Conservation (phyloP, 495 filamentous ascomycete genomes). For the Gamarada debralockiae region DNA sequence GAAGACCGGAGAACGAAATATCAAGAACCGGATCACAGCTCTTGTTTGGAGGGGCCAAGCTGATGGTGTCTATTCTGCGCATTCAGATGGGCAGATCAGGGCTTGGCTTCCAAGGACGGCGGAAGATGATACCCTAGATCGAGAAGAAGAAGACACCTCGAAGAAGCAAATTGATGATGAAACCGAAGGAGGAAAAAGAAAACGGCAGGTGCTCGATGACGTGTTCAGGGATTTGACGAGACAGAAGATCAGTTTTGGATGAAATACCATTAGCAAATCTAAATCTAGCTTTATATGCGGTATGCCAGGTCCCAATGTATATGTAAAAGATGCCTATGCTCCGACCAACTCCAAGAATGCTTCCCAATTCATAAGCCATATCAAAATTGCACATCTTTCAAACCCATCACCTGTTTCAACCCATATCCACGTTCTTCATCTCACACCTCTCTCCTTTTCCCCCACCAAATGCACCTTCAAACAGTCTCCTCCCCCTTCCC, state of each 20-base stretch:
- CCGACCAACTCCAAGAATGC: neutral
- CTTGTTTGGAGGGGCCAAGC: constrained; percentile 63
- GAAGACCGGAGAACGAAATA: constrained; percentile 32
- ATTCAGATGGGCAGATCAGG: constrained; percentile 53
- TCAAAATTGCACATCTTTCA: too few species aligned
- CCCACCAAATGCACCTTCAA: constrained; percentile 1
- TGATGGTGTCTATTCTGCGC: constrained; percentile 36
- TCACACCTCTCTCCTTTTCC: too few species aligned
- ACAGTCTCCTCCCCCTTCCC: constrained; percentile 16
- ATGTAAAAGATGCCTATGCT: neutral
- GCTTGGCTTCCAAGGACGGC: constrained; percentile 50
- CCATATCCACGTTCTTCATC: too few species aligned
- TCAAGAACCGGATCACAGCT: constrained; percentile 59
- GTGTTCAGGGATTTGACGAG: constrained; percentile 49
- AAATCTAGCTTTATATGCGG: neutral
- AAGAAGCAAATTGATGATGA: constrained; percentile 20
- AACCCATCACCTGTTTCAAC: too few species aligned
- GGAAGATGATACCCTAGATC: constrained; percentile 41
- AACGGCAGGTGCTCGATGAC: constrained; percentile 56
- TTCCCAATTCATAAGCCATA: neutral
- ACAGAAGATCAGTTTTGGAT: constrained; percentile 48
- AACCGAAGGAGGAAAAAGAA: constrained; percentile 40
- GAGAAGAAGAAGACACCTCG: constrained; percentile 33
- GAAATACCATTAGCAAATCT: neutral
- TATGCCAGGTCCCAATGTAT: neutral